Percentiles rank a stretch among this genome's conserved stretches.
phyloP scores from a whole-genome alignment of 2,329 filamentous ascomycete genomes.

The Neophaeococcomyces aloes region DNA sequence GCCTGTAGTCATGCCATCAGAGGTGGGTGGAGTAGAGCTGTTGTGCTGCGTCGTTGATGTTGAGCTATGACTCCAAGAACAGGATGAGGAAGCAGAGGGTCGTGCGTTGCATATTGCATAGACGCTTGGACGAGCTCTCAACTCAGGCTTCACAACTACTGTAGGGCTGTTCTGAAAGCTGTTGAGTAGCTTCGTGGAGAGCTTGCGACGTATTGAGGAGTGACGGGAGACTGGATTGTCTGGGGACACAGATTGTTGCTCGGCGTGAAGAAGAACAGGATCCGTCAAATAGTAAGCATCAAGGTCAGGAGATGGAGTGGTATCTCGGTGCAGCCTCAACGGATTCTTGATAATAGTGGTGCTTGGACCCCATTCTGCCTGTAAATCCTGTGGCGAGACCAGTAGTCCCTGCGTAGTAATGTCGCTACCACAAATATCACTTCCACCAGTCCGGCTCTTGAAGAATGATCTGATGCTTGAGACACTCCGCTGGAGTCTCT shows the following conservation, averaged over 20 bases:
- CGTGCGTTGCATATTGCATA: constrained; percentile 13
- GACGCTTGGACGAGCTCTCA: constrained; percentile 17
- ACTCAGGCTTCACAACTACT: constrained; percentile 15
- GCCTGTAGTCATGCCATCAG: constrained; percentile 10
- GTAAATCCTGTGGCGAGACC: not conserved
- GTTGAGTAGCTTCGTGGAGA: not conserved
- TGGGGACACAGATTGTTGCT: not conserved
- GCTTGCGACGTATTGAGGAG: constrained; percentile 1
- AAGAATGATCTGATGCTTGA: constrained; percentile 7
- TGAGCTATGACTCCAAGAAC: constrained; percentile 2
- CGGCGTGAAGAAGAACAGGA: not conserved
- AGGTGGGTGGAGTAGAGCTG: constrained; percentile 15
- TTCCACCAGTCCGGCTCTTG: constrained; percentile 4
- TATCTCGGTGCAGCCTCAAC: not conserved
- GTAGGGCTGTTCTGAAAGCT: constrained; percentile 9
- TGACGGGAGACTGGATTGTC: not conserved
- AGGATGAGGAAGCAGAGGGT: not conserved
- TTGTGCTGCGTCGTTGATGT: constrained; percentile 11
- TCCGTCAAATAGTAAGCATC: not conserved
- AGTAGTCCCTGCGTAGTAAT: not conserved
- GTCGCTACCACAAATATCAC: not conserved
- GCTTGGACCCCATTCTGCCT: not conserved
- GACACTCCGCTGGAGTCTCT: not conserved
- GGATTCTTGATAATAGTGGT: constrained; percentile 1
- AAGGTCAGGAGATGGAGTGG: not conserved